Evolutionary conservation across 805 yeast species (phyloP).

Genomic region (Metschnikowia vanudenii): DNA sequence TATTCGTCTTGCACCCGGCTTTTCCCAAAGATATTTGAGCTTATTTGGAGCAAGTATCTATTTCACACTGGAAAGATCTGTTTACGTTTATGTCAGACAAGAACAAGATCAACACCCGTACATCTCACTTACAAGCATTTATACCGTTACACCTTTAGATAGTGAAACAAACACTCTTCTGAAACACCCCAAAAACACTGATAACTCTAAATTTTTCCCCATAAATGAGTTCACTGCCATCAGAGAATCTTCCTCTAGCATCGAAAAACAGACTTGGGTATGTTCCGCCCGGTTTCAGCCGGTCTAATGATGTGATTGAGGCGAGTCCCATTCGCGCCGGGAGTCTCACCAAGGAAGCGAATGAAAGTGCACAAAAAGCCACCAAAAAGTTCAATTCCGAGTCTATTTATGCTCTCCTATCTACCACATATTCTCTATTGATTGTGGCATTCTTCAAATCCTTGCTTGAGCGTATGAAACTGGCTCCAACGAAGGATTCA

Average conservation of each 20-base stretch:
- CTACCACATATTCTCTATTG: constrained; percentile 13
- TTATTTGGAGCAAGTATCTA: no score
- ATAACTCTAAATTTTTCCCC: not conserved
- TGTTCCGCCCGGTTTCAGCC: constrained; percentile 3
- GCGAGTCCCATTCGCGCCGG: not conserved
- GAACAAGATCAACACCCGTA: no score
- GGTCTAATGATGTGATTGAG: no score
- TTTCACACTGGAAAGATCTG: no score
- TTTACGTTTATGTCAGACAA: no score
- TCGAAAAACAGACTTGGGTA: constrained; percentile 9
- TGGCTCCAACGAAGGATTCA: not conserved
- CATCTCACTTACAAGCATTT: no score
- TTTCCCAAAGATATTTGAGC: no score
- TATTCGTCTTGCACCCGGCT: no score
- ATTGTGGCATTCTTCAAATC: constrained; percentile 12
- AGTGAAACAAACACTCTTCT: no score
- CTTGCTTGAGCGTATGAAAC: constrained; percentile 6
- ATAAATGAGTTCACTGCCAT: not conserved
- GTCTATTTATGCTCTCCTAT: constrained; percentile 7
- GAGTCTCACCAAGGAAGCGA: not conserved
- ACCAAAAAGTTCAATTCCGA: constrained; percentile 1
- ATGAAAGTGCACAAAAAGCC: not conserved
- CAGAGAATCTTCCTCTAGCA: constrained; percentile 5
- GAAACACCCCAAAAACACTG: not conserved
- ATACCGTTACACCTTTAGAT: no score